These are phyloP conservation scores for Trypanosoma platydactyli DNA, from an alignment of 208 protist species.

Conservation along the genomic window DNA sequence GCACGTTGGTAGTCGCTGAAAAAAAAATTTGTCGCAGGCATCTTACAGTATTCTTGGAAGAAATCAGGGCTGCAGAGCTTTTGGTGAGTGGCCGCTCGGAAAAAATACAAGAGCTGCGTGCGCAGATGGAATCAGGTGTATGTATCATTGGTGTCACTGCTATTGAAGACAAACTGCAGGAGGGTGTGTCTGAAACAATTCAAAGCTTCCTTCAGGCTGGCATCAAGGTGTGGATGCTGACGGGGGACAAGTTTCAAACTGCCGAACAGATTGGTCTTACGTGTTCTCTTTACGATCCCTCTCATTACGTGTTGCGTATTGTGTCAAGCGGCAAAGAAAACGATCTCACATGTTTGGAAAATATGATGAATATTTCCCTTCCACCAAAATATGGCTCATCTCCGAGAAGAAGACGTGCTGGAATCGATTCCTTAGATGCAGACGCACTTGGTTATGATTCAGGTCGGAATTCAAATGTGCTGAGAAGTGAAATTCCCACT, in stretches of 20 bases:
- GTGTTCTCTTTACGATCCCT: slow-evolving; percentile 56
- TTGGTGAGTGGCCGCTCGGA: slow-evolving; percentile 41
- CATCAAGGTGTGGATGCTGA: slow-evolving; percentile 97
- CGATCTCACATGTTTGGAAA: slow-evolving; percentile 18
- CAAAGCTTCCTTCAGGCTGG: slow-evolving; percentile 63
- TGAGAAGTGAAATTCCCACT: no score
- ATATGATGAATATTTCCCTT: slow-evolving; percentile 19
- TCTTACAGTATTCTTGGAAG: slow-evolving; percentile 37
- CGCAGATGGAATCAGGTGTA: slow-evolving; percentile 84
- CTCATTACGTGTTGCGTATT: slow-evolving; percentile 56
- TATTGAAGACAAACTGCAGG: slow-evolving; percentile 98
- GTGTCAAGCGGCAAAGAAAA: slow-evolving; percentile 13
- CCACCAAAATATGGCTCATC: background rate
- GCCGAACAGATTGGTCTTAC: slow-evolving; percentile 95
- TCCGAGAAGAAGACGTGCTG: background rate
- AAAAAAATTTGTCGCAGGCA: slow-evolving; percentile 48
- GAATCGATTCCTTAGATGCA: background rate
- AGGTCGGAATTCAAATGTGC: background rate
- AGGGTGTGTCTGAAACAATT: slow-evolving; percentile 92
- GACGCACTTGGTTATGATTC: background rate
- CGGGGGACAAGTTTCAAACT: slow-evolving; percentile 98
- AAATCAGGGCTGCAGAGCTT: slow-evolving; percentile 37
- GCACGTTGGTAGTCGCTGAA: slow-evolving; percentile 75
- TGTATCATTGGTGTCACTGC: slow-evolving; percentile 92
- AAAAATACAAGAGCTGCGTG: slow-evolving; percentile 47